These are phyloP conservation scores for Naganishia randhawae DNA, from an alignment of 768 basidiomycete species.

Conservation along the genomic window DNA sequence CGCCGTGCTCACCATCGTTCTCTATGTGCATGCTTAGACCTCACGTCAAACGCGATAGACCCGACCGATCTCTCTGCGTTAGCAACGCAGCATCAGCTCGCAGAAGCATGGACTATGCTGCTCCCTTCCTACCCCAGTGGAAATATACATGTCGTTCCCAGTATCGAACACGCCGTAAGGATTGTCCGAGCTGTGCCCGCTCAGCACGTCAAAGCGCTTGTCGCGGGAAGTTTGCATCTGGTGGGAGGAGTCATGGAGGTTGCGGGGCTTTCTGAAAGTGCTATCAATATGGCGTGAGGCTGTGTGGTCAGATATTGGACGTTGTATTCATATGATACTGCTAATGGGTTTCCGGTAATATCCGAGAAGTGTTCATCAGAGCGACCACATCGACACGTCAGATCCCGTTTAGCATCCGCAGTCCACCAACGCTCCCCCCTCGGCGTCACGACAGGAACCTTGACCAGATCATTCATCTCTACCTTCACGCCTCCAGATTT, in stretches of 20 bases:
- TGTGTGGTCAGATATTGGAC: background rate
- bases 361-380: too few species aligned
- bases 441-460: too few species aligned
- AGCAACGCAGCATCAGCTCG: constrained; percentile 71
- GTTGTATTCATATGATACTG: background rate
- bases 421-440: too few species aligned
- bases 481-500: too few species aligned
- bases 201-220: constrained; percentile 62
- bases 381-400: too few species aligned
- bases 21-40: constrained; percentile 57
- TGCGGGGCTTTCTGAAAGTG: constrained; percentile 66
- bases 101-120: constrained; percentile 66
- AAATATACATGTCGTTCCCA: constrained; percentile 72
- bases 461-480: too few species aligned
- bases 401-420: background rate
- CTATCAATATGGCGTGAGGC: constrained; percentile 41
- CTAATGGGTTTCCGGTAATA: background rate
- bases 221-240: constrained; percentile 86
- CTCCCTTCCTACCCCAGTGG: constrained; percentile 61
- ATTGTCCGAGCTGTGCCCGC: constrained; percentile 56
- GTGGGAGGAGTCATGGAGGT: constrained; percentile 92
- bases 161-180: constrained; percentile 82
- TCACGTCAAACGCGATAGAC: constrained; percentile 66
- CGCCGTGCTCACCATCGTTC: background rate
- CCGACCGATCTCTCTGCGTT: constrained; percentile 63